Evolutionary conservation across 352 stramenopile genomes (phyloP), one percentile per base, ranked within the genome.

Genomic region (Phytophthora hybrid): DNA sequence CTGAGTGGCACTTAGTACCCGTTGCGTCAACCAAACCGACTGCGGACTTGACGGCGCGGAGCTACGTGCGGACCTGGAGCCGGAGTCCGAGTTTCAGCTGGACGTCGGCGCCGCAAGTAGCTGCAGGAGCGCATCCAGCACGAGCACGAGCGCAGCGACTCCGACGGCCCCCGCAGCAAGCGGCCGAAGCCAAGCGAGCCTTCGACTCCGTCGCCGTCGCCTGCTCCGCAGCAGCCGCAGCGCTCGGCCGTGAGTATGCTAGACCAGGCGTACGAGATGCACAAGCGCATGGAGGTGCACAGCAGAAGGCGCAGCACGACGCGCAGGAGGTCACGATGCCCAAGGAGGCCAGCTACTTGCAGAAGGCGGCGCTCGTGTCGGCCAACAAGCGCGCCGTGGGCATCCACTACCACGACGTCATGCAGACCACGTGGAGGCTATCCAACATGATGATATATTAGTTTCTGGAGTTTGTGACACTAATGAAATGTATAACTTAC

Each of bases 281-380:
- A 85, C 71, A 94, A 94, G 71, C 71, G 81, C 53, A 63, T 90
- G 76, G 89, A 96, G 60, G 81, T 88, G 23, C 80, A 84, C 83
- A 93, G 67, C 81, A 90, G 55, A 90, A 93, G 67, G 76, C 84
- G n/a, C 80, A 94, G 68, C 90, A 96, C 73, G 86, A 94, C 54
- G 86, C 88, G 23, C 83, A 93, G 66, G 97, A 99, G 73, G 81
- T 96, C 63, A 93, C 88, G 16, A 98, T 99, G 80, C 89, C 99
- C 47, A 97, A 97, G 66, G 96, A 99, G 77, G 96, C 96, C 10
- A 96, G 84, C 23, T 95, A 99, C 71, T 96, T 99, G 29, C 96
- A 99, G 78, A 99, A 98, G 58, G 98, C 93, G 63, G 96, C 97
- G 66, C 87, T 99, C 13, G 93, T 98, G 71, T 98, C 93, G 16